Conservation (phyloP, 176 grass and related monocot species). For the Poa pratensis region DNA sequence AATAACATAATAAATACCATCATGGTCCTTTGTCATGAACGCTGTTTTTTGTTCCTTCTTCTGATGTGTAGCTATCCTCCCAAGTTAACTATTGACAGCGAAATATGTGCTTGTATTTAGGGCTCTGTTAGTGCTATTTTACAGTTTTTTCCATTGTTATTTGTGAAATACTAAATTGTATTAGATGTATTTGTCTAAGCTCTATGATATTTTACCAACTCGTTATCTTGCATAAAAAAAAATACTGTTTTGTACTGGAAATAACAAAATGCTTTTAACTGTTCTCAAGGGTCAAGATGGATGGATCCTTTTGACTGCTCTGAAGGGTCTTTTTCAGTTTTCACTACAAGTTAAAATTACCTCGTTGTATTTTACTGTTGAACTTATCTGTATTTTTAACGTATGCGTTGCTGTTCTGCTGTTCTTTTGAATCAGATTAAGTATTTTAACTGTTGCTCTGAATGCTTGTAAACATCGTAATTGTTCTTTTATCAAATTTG, state of each 20-base stretch:
- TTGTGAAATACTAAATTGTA: constrained; percentile 18
- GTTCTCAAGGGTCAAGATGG: constrained; percentile 3
- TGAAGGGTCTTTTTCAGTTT: background rate
- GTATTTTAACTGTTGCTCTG: background rate
- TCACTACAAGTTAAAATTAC: background rate
- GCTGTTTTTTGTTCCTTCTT: background rate
- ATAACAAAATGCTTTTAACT: background rate
- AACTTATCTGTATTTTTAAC: background rate
- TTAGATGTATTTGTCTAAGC: background rate
- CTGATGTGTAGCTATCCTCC: background rate
- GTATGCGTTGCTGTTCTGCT: constrained; percentile 19
- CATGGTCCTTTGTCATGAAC: background rate
- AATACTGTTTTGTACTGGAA: constrained; percentile 7
- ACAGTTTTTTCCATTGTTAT: constrained; percentile 14
- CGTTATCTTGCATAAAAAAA: background rate
- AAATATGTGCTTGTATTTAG: constrained; percentile 4
- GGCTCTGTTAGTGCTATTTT: constrained; percentile 11
- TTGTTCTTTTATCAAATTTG: background rate
- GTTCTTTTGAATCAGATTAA: constrained; percentile 13
- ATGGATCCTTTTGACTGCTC: background rate
- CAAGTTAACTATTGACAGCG: constrained; percentile 2
- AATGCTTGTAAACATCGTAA: background rate
- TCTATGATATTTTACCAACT: background rate
- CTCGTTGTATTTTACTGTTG: constrained; percentile 20
- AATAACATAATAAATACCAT: background rate